Base-by-base conservation (phyloP, 1,284 basidiomycete species). In the Cryptococcus sp. region DNA sequence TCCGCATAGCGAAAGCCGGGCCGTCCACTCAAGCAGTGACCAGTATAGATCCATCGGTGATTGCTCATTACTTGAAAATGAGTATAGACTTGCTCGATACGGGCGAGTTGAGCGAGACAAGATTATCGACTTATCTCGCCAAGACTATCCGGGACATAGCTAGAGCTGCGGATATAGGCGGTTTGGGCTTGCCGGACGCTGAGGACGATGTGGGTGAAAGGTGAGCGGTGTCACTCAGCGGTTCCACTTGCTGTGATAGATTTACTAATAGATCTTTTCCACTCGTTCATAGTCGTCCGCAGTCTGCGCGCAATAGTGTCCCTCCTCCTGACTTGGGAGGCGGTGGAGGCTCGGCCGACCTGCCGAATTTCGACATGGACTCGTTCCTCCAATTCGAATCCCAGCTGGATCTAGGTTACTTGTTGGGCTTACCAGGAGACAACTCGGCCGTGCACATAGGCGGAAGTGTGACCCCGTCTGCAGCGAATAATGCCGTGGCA, bases 101-200 rank as follows among this genome's bases (percentile, higher is more conserved):
- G 2, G 62, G 59, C 16, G 69, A 72, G 49, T 23, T 72, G 46
- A 63, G 61, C 40, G 68, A 70, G 45, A 72, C 68, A 6, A 55
- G 63, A 25, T 41, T 71, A n/a, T 55, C 58, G n/a, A 71, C 66
- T 1, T 69, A 66, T 50, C 57, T 71, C 29, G 65, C 69, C 15
- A 64, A 63, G 52, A 69, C 67, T 1, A 64, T 71, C 41, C 54
- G 63, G 23, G 69, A 70, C 34, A 66, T 70, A n/a, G 57, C 61
- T 20, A 46, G 58, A 15, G 68, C 64, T 4, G 66, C 64, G 19
- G 66, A 62, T 5, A 62, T 67, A 11, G 39, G 23, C 16, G 57
- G 55, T 10, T 13, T 59, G 5, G 65, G 62, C 29, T 23, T 22
- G 16, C 38, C 37, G 2, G 39, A 6, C n/a, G 37, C 26, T 8